These are phyloP conservation scores for Nothophoma quercina DNA, from an alignment of 2,329 filamentous ascomycete genomes.

Conservation along the genomic window DNA sequence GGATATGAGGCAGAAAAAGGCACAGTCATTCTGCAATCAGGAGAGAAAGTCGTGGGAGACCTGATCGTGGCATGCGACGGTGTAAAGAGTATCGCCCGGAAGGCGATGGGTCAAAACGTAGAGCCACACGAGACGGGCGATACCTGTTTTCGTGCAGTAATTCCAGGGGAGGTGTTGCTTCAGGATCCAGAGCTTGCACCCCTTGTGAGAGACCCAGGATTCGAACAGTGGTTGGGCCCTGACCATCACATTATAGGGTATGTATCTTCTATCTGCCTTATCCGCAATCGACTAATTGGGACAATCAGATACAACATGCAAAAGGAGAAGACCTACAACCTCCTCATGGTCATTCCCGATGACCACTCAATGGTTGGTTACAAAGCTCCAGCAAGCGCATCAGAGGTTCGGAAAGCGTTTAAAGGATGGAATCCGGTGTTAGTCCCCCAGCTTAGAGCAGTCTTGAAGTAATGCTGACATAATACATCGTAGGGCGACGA, in stretches of 20 bases:
- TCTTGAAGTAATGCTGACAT: too few species aligned
- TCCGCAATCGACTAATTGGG: slow-evolving; percentile 55
- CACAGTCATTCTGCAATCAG: not conserved
- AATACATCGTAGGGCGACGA: not conserved
- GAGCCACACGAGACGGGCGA: not conserved
- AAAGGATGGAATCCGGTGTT: slow-evolving; percentile 66
- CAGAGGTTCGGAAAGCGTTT: slow-evolving; percentile 67
- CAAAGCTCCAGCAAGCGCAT: slow-evolving; percentile 54
- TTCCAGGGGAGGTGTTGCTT: not conserved
- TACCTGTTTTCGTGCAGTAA: not conserved
- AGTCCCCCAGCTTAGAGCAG: slow-evolving; percentile 25
- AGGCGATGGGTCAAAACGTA: not conserved
- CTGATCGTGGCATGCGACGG: not conserved
- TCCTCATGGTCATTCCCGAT: slow-evolving; percentile 53
- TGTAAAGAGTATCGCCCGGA: not conserved
- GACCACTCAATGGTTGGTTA: slow-evolving; percentile 1
- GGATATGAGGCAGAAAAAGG: not conserved
- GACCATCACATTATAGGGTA: slow-evolving; percentile 56
- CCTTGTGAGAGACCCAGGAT: slow-evolving; percentile 1
- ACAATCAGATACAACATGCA: not conserved
- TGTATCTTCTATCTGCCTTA: slow-evolving; percentile 46
- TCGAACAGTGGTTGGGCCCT: slow-evolving; percentile 40
- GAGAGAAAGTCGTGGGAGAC: not conserved
- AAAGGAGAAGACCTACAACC: slow-evolving; percentile 59
- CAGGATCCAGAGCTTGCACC: not conserved